These are phyloP conservation scores for Aspergillus olivimuriae DNA, from an alignment of 495 filamentous ascomycete species.

Conservation along the genomic window DNA sequence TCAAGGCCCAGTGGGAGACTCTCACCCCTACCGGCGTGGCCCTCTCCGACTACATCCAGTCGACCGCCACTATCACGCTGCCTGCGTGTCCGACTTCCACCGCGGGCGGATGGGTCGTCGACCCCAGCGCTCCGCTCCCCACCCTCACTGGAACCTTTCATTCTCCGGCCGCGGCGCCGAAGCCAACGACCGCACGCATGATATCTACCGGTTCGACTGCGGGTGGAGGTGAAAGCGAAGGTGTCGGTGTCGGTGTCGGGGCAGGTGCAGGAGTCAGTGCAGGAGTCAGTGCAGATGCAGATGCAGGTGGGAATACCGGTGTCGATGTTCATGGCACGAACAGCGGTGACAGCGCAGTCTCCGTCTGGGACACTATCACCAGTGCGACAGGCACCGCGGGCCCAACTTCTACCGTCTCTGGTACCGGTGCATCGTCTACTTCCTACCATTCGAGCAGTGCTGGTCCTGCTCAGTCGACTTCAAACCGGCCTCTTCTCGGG, in stretches of 20 bases:
- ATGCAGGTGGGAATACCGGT: no score
- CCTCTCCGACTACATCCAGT: constrained; percentile 55
- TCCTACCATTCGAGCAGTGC: background rate
- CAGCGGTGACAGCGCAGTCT: background rate
- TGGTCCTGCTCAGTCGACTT: background rate
- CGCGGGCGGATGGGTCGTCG: constrained; percentile 61
- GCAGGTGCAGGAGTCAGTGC: no score
- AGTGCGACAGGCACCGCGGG: background rate
- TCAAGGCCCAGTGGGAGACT: constrained; percentile 71
- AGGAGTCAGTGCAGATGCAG: no score
- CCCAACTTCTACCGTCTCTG: background rate
- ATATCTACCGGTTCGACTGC: no score
- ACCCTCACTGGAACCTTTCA: constrained; percentile 50
- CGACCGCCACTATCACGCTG: constrained; percentile 43
- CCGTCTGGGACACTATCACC: no score
- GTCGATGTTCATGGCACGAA: background rate
- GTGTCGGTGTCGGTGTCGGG: background rate
- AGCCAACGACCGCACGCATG: no score
- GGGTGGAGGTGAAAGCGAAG: no score
- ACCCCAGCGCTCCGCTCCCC: constrained; percentile 62
- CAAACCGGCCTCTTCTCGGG: background rate
- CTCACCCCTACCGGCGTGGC: constrained; percentile 61
- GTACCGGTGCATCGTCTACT: background rate
- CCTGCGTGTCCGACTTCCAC: constrained; percentile 68
- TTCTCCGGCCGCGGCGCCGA: background rate